phyloP scores from a whole-genome alignment of 2,329 filamentous ascomycete species.

The Xylariaceae sp. region DNA sequence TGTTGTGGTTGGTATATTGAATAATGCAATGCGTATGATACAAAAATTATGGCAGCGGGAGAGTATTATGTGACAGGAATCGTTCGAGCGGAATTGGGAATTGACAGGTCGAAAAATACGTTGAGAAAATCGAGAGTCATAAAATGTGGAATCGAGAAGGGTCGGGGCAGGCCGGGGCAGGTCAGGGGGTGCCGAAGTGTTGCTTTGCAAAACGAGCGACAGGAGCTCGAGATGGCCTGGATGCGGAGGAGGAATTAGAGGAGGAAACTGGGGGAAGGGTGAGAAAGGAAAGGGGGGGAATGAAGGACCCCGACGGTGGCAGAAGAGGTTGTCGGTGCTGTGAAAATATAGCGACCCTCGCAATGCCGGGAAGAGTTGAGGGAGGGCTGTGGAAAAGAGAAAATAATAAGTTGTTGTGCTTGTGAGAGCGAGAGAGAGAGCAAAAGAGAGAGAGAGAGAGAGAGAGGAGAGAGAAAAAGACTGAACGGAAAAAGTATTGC shows the following conservation, averaged over 20 bases:
- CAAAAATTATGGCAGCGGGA: conserved; percentile 14
- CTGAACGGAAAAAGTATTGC: conserved; percentile 4
- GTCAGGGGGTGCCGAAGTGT: conserved; percentile 18
- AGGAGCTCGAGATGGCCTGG: conserved; percentile 20
- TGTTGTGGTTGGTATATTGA: conserved; percentile 34
- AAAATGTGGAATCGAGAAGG: conserved; percentile 19
- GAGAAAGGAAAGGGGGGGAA: conserved; percentile 2
- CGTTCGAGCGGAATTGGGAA: conserved; percentile 8
- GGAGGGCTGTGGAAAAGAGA: conserved; percentile 18
- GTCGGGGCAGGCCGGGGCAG: background rate
- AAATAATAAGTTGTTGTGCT: conserved; percentile 19
- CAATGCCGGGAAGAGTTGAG: conserved; percentile 13
- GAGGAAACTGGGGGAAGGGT: background rate
- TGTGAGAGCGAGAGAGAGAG: conserved; percentile 9
- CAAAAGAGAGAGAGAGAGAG: conserved; percentile 16
- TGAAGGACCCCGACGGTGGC: background rate
- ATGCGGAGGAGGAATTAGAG: conserved; percentile 18
- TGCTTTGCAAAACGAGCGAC: conserved; percentile 22
- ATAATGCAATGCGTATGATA: conserved; percentile 21
- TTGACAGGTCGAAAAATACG: conserved; percentile 1
- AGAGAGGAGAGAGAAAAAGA: conserved; percentile 28
- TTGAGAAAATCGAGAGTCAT: conserved; percentile 9
- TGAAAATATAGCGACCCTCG: background rate
- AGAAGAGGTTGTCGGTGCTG: background rate
- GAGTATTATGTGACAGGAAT: conserved; percentile 13